These are phyloP conservation scores for Trichosanthes truncata DNA, from an alignment of 306 rosid genomes.

Conservation along the genomic window DNA sequence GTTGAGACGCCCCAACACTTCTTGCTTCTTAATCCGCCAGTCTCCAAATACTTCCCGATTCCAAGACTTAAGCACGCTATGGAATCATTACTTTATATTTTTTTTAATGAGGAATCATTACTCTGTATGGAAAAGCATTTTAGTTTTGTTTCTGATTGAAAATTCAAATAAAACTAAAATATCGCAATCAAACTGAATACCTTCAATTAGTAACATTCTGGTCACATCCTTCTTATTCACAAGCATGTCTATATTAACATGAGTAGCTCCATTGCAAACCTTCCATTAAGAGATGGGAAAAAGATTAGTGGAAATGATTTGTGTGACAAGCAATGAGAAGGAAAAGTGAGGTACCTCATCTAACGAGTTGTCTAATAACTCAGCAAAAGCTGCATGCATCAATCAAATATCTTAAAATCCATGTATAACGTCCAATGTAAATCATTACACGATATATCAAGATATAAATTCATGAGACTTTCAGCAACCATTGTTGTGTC, in stretches of 20 bases:
- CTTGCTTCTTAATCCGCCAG: too few species aligned
- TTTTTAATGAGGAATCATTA: background rate
- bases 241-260: slow-evolving; percentile 71
- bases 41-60: too few species aligned
- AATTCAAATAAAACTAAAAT: background rate
- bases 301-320: slow-evolving; percentile 5
- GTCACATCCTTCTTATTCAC: slow-evolving; percentile 53
- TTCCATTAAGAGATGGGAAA: slow-evolving; percentile 24
- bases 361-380: slow-evolving; percentile 86
- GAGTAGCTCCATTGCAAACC: slow-evolving; percentile 86
- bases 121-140: background rate
- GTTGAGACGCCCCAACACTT: too few species aligned
- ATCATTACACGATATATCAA: background rate
- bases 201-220: slow-evolving; percentile 79
- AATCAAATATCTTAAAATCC: slow-evolving; percentile 16
- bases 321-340: background rate
- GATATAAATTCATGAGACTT: background rate
- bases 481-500: background rate
- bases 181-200: slow-evolving; percentile 17
- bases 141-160: background rate
- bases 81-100: background rate
- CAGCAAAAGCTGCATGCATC: slow-evolving; percentile 78
- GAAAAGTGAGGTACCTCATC: slow-evolving; percentile 56
- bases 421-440: slow-evolving; percentile 8
- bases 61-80: too few species aligned